phyloP scores from a whole-genome alignment of 768 basidiomycete genomes.

The Trametes villosa region DNA sequence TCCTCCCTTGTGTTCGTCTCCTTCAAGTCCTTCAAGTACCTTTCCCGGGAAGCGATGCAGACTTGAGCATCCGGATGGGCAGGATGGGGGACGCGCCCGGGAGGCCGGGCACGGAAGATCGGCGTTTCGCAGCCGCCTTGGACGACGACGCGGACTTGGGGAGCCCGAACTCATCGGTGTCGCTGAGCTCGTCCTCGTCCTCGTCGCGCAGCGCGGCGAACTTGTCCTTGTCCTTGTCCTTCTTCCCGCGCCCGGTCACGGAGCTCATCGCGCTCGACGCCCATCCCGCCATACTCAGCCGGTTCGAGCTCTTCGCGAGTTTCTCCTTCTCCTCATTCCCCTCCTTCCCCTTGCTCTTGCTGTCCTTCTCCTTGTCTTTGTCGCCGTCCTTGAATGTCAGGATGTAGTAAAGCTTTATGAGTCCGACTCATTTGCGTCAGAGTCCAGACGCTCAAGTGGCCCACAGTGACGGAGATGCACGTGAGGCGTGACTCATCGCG shows the following conservation, averaged over 20 bases:
- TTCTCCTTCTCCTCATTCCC: too few species aligned
- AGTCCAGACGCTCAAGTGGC: too few species aligned
- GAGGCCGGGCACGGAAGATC: constrained; percentile 3
- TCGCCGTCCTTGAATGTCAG: constrained; percentile 22
- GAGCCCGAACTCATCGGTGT: constrained; percentile 28
- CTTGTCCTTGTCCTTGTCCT: constrained; percentile 57
- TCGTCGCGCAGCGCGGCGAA: constrained; percentile 61
- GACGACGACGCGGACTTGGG: constrained; percentile 10
- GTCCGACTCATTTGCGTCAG: too few species aligned
- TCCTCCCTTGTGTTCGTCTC: constrained; percentile 42
- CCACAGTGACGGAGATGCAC: too few species aligned
- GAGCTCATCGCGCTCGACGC: constrained; percentile 67
- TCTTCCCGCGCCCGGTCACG: constrained; percentile 59
- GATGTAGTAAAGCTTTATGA: too few species aligned
- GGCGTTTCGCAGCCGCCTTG: constrained; percentile 21
- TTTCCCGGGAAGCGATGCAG: too few species aligned
- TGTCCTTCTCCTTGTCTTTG: background rate
- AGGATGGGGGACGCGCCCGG: constrained; percentile 29
- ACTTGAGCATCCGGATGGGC: constrained; percentile 51
- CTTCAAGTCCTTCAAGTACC: too few species aligned
- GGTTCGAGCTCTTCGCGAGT: constrained; percentile 40
- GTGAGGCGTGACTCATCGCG: too few species aligned
- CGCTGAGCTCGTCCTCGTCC: constrained; percentile 40
- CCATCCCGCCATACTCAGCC: constrained; percentile 61
- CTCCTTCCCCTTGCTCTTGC: too few species aligned